These are phyloP conservation scores for Aspergillus homomorphus DNA, from an alignment of 495 filamentous ascomycete species.

Conservation along the genomic window DNA sequence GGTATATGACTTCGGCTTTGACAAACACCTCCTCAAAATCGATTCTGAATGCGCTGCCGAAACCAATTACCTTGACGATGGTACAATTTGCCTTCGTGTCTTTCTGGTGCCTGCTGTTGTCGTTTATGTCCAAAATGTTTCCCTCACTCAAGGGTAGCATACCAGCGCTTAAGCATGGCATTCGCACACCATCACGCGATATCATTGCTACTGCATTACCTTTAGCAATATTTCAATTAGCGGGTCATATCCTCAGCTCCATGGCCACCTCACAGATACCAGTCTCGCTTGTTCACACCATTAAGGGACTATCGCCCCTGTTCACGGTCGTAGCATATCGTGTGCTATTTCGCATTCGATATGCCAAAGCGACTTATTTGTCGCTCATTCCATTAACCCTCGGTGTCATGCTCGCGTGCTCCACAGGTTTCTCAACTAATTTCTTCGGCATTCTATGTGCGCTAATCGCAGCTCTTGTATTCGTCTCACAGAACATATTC, in stretches of 20 bases:
- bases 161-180: conserved; percentile 76
- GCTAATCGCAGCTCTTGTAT: conserved; percentile 82
- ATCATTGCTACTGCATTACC: conserved; percentile 86
- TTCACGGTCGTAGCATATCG: conserved; percentile 95
- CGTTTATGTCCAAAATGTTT: conserved; percentile 66
- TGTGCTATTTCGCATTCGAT: conserved; percentile 79
- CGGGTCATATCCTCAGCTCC: conserved; percentile 87
- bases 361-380: conserved; percentile 83
- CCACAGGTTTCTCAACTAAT: conserved; percentile 81
- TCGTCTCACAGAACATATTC: conserved; percentile 98
- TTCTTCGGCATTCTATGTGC: conserved; percentile 85
- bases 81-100: conserved; percentile 95
- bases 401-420: conserved; percentile 94
- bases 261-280: conserved; percentile 92
- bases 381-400: conserved; percentile 89
- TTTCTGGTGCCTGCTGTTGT: conserved; percentile 77
- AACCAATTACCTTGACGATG: conserved; percentile 88
- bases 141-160: conserved; percentile 63
- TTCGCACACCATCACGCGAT: conserved; percentile 76
- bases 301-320: conserved; percentile 97
- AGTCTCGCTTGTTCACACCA: conserved; percentile 95
- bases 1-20: conserved; percentile 92
- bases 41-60: conserved; percentile 89
- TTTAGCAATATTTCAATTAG: conserved; percentile 87
- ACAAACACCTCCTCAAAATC: conserved; percentile 98